A percentile compares a stretch with the other conserved stretches of the same genome.
phyloP scores from a whole-genome alignment of 2,329 filamentous ascomycete species.

The Stromatinia cepivora region DNA sequence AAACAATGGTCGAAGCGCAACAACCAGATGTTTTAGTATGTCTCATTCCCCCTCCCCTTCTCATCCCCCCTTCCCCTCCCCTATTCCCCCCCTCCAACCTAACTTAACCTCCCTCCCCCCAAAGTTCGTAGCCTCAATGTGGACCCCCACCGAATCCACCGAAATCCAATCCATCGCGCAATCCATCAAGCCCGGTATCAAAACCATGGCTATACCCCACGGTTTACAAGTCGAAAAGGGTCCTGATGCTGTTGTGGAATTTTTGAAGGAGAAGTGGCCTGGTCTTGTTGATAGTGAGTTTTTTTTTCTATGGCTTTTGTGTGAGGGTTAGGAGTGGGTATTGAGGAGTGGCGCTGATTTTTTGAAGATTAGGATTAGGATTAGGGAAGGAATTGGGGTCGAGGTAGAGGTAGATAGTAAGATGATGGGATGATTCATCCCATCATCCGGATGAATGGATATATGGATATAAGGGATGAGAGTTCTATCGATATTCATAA shows the following conservation, averaged over 20 bases:
- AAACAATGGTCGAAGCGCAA: constrained; percentile 51
- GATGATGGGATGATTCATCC: background rate
- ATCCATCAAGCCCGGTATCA: constrained; percentile 48
- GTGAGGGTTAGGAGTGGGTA: too few species aligned
- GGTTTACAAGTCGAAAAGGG: constrained; percentile 55
- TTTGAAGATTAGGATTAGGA: background rate
- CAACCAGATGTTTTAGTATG: constrained; percentile 57
- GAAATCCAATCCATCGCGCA: constrained; percentile 44
- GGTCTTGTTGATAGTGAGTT: constrained; percentile 29
- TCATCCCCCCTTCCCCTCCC: background rate
- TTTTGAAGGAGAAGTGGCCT: constrained; percentile 46
- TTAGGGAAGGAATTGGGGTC: background rate
- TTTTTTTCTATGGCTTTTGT: background rate
- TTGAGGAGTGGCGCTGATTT: background rate
- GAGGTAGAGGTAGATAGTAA: background rate
- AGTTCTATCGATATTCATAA: background rate
- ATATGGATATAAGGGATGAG: background rate
- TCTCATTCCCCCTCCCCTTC: background rate
- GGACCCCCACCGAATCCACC: constrained; percentile 40
- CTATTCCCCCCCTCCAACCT: background rate
- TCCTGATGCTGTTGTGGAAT: constrained; percentile 56
- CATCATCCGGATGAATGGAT: background rate
- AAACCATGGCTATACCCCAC: constrained; percentile 54
- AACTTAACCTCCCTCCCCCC: background rate
- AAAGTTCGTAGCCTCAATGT: constrained; percentile 62